Evolutionary conservation across 2,329 filamentous ascomycete species (phyloP).

Genomic region (Nothophoma quercina): DNA sequence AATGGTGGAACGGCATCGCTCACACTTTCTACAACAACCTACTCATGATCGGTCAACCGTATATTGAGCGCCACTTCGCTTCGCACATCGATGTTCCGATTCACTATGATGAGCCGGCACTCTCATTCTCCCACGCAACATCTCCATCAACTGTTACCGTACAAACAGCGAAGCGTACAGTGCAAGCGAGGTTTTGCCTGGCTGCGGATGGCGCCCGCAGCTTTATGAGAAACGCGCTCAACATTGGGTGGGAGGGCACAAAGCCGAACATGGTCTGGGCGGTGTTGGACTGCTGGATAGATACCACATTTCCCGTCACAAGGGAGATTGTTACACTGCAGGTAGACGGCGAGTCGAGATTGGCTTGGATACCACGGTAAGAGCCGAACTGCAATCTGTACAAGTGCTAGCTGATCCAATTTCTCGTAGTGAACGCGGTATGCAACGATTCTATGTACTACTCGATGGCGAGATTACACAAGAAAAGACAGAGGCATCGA

Average conservation of each 20-base stretch:
- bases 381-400: background rate
- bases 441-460: constrained; percentile 59
- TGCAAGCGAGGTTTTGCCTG: constrained; percentile 22
- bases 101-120: constrained; percentile 51
- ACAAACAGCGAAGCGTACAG: constrained; percentile 14
- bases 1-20: constrained; percentile 59
- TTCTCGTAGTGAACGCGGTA: constrained; percentile 49
- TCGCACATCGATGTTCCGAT: constrained; percentile 45
- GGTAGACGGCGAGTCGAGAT: constrained; percentile 55
- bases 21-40: constrained; percentile 59
- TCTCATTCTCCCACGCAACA: constrained; percentile 35
- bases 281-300: constrained; percentile 58
- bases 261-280: constrained; percentile 62
- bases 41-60: constrained; percentile 60
- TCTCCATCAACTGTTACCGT: constrained; percentile 29
- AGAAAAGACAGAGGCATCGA: constrained; percentile 52
- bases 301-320: constrained; percentile 58
- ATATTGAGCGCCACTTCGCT: constrained; percentile 54
- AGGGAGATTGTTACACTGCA: constrained; percentile 60
- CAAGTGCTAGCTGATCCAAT: background rate
- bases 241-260: constrained; percentile 54
- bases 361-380: constrained; percentile 58
- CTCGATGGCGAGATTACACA: constrained; percentile 57
- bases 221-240: constrained; percentile 35
- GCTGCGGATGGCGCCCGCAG: constrained; percentile 28